Percentiles rank a stretch among this genome's conserved stretches.
Conservation (phyloP, 2,329 filamentous ascomycete genomes). For the Sphaerostilbella broomeana region DNA sequence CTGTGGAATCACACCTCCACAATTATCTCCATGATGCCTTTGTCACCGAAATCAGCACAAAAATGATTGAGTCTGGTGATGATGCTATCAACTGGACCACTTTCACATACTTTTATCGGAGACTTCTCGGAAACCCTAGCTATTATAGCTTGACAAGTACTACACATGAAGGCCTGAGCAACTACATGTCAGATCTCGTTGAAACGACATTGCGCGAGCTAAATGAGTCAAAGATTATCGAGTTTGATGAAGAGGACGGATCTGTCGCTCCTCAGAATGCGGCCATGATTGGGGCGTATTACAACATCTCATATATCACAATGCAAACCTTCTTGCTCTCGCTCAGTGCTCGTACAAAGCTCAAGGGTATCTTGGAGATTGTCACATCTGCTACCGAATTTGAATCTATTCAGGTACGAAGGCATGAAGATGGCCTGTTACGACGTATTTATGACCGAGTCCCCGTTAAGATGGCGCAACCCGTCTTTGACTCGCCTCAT, state of each 20-base stretch:
- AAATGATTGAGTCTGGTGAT: constrained; percentile 90
- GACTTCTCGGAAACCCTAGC: constrained; percentile 89
- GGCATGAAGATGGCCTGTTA: constrained; percentile 83
- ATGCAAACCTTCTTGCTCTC: constrained; percentile 98
- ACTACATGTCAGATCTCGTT: constrained; percentile 88
- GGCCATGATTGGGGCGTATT: constrained; percentile 97
- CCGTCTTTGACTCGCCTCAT: constrained; percentile 84
- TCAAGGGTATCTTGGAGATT: constrained; percentile 96
- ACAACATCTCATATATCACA: constrained; percentile 98
- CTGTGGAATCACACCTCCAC: constrained; percentile 90
- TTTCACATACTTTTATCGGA: constrained; percentile 96
- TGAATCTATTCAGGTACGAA: constrained; percentile 86
- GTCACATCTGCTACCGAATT: constrained; percentile 96
- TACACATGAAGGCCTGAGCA: constrained; percentile 87
- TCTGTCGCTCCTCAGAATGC: constrained; percentile 84
- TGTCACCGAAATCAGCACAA: constrained; percentile 93
- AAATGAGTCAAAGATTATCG: constrained; percentile 88
- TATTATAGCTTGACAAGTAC: constrained; percentile 89
- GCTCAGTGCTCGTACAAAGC: constrained; percentile 78
- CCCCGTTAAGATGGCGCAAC: constrained; percentile 89
- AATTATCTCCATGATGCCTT: constrained; percentile 92
- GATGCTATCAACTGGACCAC: constrained; percentile 98
- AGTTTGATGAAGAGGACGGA: constrained; percentile 91
- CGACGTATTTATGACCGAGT: constrained; percentile 90
- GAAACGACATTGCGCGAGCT: constrained; percentile 89